phyloP scores from a whole-genome alignment of 2,329 filamentous ascomycete genomes.

The Aureobasidium leucospermi region DNA sequence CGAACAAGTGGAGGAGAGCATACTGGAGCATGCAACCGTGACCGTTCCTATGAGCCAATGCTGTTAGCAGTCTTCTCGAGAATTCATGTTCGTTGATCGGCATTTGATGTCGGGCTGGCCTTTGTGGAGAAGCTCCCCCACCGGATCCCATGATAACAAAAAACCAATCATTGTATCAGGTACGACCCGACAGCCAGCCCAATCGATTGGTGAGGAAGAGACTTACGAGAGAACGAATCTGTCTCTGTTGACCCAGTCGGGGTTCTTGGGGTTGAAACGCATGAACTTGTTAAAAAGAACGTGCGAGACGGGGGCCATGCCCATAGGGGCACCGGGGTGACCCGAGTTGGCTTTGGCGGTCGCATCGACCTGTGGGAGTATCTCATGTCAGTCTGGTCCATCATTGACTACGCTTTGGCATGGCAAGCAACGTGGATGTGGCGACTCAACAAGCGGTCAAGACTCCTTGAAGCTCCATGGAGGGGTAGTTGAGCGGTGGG shows the following conservation, averaged over 20 bases:
- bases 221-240: slow-evolving; percentile 98
- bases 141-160: not conserved
- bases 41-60: slow-evolving; percentile 62
- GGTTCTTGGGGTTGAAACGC: slow-evolving; percentile 99
- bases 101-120: slow-evolving; percentile 1
- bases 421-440: not conserved
- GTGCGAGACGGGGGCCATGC: slow-evolving; percentile 89
- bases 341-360: slow-evolving; percentile 93
- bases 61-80: slow-evolving; percentile 3
- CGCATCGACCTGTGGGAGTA: slow-evolving; percentile 74
- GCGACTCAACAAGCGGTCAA: slow-evolving; percentile 6
- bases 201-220: not conserved
- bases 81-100: not conserved
- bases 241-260: slow-evolving; percentile 93
- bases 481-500: slow-evolving; percentile 18
- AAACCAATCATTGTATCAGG: not conserved
- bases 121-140: not conserved
- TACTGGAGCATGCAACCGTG: slow-evolving; percentile 99
- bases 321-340: slow-evolving; percentile 98
- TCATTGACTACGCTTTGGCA: not conserved
- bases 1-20: slow-evolving; percentile 93
- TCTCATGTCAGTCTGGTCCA: slow-evolving; percentile 3
- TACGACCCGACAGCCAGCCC: not conserved
- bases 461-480: slow-evolving; percentile 20
- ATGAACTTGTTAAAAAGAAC: slow-evolving; percentile 98